phyloP scores from a whole-genome alignment of 202 grass and related monocot species.

The Bolboschoenoplectus hybrid region DNA sequence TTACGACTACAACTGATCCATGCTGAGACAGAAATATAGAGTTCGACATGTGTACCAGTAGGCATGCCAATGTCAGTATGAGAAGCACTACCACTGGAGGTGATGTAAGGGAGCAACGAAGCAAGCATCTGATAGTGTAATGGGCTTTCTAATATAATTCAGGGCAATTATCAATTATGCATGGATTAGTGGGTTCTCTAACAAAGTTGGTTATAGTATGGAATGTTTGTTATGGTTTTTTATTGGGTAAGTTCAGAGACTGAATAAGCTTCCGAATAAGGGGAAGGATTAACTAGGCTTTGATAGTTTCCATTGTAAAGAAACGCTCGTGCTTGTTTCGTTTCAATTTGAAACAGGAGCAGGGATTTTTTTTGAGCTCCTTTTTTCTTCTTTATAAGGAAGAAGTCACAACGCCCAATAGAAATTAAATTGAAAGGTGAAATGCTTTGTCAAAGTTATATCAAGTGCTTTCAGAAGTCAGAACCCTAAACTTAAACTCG shows the following conservation, averaged over 20 bases:
- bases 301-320: background rate
- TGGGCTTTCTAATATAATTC: background rate
- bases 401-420: background rate
- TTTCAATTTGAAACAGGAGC: slow-evolving; percentile 8
- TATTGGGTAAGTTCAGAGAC: background rate
- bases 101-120: background rate
- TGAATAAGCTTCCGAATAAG: background rate
- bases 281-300: background rate
- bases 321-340: background rate
- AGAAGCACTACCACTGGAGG: background rate
- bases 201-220: slow-evolving; percentile 4
- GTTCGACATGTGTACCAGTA: background rate
- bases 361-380: background rate
- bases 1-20: slow-evolving; percentile 3
- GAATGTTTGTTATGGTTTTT: background rate
- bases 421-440: background rate
- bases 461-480: slow-evolving; percentile 27
- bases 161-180: background rate
- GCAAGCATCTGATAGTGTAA: slow-evolving; percentile 13
- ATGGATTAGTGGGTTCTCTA: slow-evolving; percentile 11
- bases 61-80: background rate
- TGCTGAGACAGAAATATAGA: background rate
- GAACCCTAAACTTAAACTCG: slow-evolving; percentile 20
- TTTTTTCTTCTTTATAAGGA: background rate
- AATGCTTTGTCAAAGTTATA: background rate